A percentile compares a stretch with the other conserved stretches of the same genome.
Conservation (phyloP, 176 grass and related monocot species). For the Eragrostis nindensis region DNA sequence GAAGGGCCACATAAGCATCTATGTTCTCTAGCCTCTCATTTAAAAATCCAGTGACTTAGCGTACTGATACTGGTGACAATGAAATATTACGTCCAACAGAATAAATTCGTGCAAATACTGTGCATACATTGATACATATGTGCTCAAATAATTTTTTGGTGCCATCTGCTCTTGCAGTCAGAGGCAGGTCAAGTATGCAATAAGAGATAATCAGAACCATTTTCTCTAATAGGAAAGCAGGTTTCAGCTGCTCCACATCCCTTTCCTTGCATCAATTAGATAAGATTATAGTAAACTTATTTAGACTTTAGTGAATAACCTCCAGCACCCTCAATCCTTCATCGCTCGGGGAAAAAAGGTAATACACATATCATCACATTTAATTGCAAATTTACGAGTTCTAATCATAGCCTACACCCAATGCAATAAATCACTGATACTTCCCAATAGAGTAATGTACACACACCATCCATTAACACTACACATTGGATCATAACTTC, state of each 20-base stretch:
- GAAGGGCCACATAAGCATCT: not conserved
- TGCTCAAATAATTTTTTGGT: not conserved
- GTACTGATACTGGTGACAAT: not conserved
- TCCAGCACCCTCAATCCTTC: not conserved
- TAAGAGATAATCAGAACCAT: not conserved
- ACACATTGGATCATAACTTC: not conserved
- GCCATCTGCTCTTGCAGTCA: not conserved
- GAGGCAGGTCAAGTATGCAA: not conserved
- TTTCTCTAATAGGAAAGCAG: conserved; percentile 1
- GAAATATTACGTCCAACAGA: not conserved
- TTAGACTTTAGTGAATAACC: not conserved
- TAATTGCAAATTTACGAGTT: conserved; percentile 6
- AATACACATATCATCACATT: not conserved
- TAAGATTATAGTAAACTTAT: not conserved
- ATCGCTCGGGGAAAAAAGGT: not conserved
- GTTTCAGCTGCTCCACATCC: not conserved
- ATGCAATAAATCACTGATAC: not conserved
- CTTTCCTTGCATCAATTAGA: not conserved
- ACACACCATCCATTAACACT: not conserved
- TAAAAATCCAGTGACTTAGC: not conserved
- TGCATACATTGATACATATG: not conserved
- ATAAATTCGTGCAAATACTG: not conserved
- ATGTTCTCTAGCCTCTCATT: not conserved
- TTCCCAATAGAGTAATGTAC: not conserved
- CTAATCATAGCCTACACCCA: not conserved